Evolutionary conservation across 441 rosid genomes (phyloP), one percentile per base, ranked within the genome.

Genomic region (Jatropha podagrica): DNA sequence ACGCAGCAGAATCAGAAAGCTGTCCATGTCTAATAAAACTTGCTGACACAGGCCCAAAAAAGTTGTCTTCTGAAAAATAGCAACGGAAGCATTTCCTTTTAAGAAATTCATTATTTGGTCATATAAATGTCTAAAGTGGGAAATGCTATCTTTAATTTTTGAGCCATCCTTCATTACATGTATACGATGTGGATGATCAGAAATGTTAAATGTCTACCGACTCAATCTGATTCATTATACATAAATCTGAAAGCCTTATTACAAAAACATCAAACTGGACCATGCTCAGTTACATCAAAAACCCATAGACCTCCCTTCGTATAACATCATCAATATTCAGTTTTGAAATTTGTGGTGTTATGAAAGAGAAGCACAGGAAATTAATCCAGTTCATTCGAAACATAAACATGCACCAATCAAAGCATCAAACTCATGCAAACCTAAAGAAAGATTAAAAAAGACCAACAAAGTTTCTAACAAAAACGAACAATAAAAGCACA

Each of bases 11-110:
- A 71, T 88, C 96, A 8, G 94, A 96, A 27, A 90, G 80, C 74
- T 89, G 74, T 55, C 94, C 90, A 49, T 89, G 90, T 37, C 91
- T 88, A 81, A 96, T 94, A 71, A 96, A 96, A 80, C 84, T 83
- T 0, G 97, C 82, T 4, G 97, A 91, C 75, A 96, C 97, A 7
- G 99, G 99, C 40, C 98, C 99, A 73, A 92, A 96, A 78, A 88
- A 92, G 75, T 86, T 82, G 54, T 92, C 91, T 68, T 87, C 97
- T 88, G 86, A 79, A 77, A 80, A 75, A 60, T 44, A 68, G 59
- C 40, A 80, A 10, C 42, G 56, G 55, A 17, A 62, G 65, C 23
- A 69, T 14, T 37, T 56, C 41, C 49, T 4, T 37, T 17, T 56
- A 48, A 52, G 44, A 73, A 27, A 46, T 18, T 48, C 13, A 10